A percentile compares a stretch with the other conserved stretches of the same genome.
Evolutionary conservation across 768 basidiomycete genomes (phyloP).

Genomic region (Termitomyces sp.): DNA sequence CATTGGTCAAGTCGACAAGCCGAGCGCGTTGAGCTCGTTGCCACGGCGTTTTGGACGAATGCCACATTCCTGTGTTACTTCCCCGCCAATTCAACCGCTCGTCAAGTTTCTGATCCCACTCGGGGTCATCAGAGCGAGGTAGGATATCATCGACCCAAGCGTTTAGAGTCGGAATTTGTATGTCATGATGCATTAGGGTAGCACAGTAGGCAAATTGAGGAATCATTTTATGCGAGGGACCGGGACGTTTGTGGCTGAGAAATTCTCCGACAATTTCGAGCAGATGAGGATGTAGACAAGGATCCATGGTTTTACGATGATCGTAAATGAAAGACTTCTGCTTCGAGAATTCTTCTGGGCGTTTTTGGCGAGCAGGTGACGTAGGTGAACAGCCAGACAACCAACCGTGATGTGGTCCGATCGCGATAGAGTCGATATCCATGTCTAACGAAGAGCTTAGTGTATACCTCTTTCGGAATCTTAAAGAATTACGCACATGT

Average conservation of each 20-base stretch:
- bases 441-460: constrained; percentile 9
- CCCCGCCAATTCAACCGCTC: constrained; percentile 58
- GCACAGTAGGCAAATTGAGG: constrained; percentile 40
- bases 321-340: constrained; percentile 32
- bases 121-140: constrained; percentile 38
- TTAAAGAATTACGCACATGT: constrained; percentile 7
- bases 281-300: constrained; percentile 29
- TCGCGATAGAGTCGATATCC: constrained; percentile 7
- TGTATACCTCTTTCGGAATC: neutral
- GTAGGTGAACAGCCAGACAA: constrained; percentile 20
- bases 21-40: constrained; percentile 33
- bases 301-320: constrained; percentile 32
- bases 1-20: constrained; percentile 32
- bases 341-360: constrained; percentile 4
- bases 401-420: constrained; percentile 14
- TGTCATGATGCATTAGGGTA: constrained; percentile 40
- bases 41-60: constrained; percentile 34
- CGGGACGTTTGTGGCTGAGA: constrained; percentile 27
- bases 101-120: constrained; percentile 53
- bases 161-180: constrained; percentile 33
- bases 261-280: constrained; percentile 35
- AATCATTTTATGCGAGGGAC: constrained; percentile 23
- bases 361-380: constrained; percentile 20
- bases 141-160: constrained; percentile 30
- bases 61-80: constrained; percentile 52